Evolutionary conservation across 1,139 yeast species (phyloP).

Genomic region (Meyerozyma carpophila): DNA sequence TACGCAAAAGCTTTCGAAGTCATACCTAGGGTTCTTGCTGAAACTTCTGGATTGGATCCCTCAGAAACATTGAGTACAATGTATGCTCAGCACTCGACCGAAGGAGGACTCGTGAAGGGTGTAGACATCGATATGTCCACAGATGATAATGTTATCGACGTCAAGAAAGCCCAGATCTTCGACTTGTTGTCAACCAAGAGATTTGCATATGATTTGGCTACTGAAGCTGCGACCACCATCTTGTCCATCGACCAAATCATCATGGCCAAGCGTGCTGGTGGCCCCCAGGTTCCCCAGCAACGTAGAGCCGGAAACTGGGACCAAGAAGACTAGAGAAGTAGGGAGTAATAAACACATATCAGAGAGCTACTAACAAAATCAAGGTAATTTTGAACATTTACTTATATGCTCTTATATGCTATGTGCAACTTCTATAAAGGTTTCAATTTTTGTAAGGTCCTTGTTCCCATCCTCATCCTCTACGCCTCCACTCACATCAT

Average conservation of each 20-base stretch:
- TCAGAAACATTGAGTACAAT: constrained; percentile 82
- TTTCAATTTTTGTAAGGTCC: constrained; percentile 54
- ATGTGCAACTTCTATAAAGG: constrained; percentile 50
- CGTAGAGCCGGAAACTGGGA: constrained; percentile 97
- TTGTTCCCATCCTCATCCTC: constrained; percentile 67
- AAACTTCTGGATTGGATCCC: constrained; percentile 89
- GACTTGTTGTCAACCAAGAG: constrained; percentile 79
- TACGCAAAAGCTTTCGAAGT: constrained; percentile 95
- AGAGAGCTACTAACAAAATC: too few relatives aligned
- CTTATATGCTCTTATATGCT: not conserved
- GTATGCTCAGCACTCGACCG: constrained; percentile 73
- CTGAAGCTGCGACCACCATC: constrained; percentile 91
- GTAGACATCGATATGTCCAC: constrained; percentile 16
- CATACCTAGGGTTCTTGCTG: constrained; percentile 87
- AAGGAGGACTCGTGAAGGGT: constrained; percentile 48
- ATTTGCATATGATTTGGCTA: constrained; percentile 88
- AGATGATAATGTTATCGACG: constrained; percentile 45
- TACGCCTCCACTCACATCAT: constrained; percentile 94
- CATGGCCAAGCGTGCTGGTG: constrained; percentile 96
- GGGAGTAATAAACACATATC: not conserved
- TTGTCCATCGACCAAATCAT: constrained; percentile 87
- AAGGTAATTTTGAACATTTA: too few relatives aligned
- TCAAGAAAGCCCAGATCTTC: constrained; percentile 61
- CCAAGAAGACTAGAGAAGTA: constrained; percentile 59
- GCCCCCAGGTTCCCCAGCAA: constrained; percentile 88